Evolutionary conservation across 495 filamentous ascomycete genomes (phyloP).

Genomic region (Choiromyces venosus): DNA sequence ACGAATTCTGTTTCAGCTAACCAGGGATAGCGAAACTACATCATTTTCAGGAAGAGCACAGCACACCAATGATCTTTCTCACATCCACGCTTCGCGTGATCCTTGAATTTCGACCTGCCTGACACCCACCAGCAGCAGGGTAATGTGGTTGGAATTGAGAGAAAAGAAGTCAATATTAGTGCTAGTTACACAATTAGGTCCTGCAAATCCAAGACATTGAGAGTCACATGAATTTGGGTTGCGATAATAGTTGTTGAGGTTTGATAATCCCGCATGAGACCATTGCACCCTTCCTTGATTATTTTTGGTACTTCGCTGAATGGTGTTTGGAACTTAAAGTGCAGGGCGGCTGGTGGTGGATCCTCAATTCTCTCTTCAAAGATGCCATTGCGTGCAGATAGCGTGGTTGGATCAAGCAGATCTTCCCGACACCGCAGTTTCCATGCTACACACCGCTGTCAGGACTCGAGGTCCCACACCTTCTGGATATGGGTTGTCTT

Average conservation of each 20-base stretch:
- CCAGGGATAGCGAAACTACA: neutral
- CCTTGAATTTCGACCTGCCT: neutral
- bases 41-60: slow-evolving; percentile 6
- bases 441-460: no score
- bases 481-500: no score
- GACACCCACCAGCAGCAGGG: neutral
- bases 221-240: neutral
- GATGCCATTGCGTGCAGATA: no score
- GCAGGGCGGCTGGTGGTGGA: neutral
- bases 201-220: neutral
- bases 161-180: neutral
- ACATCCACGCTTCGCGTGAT: neutral
- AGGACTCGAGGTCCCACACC: no score
- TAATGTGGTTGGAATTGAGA: neutral
- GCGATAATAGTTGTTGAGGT: neutral
- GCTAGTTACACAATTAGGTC: neutral
- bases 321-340: neutral
- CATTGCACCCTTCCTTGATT: neutral
- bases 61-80: neutral
- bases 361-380: neutral
- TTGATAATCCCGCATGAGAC: neutral
- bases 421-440: no score
- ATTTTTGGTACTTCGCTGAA: neutral
- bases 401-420: no score
- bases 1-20: neutral